Evolutionary conservation across 2,329 filamentous ascomycete species (phyloP).

Genomic region (Apiospora sp.): DNA sequence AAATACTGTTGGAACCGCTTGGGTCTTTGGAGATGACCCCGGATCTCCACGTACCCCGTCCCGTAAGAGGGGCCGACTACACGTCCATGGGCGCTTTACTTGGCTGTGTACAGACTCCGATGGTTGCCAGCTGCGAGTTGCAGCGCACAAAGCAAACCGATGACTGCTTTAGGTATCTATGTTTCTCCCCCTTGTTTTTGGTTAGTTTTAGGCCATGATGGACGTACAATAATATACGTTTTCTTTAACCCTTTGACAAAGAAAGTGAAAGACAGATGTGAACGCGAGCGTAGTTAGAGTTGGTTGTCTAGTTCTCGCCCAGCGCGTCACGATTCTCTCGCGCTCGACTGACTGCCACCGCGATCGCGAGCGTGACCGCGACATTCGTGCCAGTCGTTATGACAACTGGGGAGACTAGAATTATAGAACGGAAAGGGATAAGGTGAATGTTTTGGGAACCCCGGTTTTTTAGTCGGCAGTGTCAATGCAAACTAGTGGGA

Average conservation of each 20-base stretch:
- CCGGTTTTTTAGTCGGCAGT: not conserved
- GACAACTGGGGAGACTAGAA: slow-evolving; percentile 11
- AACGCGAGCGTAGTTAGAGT: too few relatives aligned
- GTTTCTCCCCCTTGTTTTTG: too few relatives aligned
- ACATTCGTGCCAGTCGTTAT: slow-evolving; percentile 7
- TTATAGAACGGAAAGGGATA: not conserved
- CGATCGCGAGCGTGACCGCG: not conserved
- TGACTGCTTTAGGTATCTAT: too few relatives aligned
- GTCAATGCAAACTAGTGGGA: slow-evolving; percentile 5
- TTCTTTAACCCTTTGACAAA: too few relatives aligned
- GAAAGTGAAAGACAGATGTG: too few relatives aligned
- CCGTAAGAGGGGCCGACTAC: not conserved
- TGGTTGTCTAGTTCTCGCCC: not conserved
- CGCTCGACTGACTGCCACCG: not conserved
- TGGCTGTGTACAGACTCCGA: too few relatives aligned
- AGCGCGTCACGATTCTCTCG: not conserved
- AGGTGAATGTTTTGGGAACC: not conserved
- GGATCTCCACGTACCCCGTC: not conserved
- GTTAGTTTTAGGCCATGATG: too few relatives aligned
- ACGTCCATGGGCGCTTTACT: too few relatives aligned
- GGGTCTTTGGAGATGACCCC: not conserved
- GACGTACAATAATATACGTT: too few relatives aligned
- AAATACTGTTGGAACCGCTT: not conserved
- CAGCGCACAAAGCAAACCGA: too few relatives aligned
- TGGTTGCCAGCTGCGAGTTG: too few relatives aligned